A percentile compares a stretch with the other conserved stretches of the same genome.
Conservation (phyloP, 2,329 filamentous ascomycete species). For the Ceratocystis cacaofunesta region DNA sequence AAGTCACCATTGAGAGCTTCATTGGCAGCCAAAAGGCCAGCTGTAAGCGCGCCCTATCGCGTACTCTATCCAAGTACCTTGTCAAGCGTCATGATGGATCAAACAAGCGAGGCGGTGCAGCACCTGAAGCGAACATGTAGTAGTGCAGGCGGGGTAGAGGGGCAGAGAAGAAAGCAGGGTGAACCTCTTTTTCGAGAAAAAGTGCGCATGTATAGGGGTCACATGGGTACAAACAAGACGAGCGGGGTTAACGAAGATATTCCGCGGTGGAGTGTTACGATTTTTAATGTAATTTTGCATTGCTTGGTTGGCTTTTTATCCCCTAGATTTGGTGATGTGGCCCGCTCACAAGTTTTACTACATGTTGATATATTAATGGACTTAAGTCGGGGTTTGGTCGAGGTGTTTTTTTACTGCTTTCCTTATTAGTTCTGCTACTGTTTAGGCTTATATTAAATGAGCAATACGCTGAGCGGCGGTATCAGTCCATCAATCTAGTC, state of each 20-base stretch:
- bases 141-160: neutral
- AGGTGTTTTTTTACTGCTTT: neutral
- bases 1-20: conserved; percentile 91
- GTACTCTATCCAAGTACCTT: conserved; percentile 93
- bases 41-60: conserved; percentile 87
- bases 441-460: neutral
- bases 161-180: neutral
- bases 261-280: neutral
- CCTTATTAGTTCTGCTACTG: neutral
- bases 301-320: neutral
- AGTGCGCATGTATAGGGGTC: too few species aligned
- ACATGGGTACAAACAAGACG: too few species aligned
- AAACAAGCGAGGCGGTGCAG: conserved; percentile 3
- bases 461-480: neutral
- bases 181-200: too few species aligned
- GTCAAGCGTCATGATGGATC: conserved; percentile 31
- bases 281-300: conserved; percentile 2
- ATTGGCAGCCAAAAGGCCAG: conserved; percentile 93
- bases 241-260: neutral
- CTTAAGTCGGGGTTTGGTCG: neutral
- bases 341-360: too few species aligned
- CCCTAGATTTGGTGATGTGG: too few species aligned
- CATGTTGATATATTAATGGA: too few species aligned
- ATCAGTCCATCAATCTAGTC: neutral
- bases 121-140: conserved; percentile 11